Evolutionary conservation across 208 protist genomes (phyloP).

Genomic region (Kentomonas sorsogonicus): DNA sequence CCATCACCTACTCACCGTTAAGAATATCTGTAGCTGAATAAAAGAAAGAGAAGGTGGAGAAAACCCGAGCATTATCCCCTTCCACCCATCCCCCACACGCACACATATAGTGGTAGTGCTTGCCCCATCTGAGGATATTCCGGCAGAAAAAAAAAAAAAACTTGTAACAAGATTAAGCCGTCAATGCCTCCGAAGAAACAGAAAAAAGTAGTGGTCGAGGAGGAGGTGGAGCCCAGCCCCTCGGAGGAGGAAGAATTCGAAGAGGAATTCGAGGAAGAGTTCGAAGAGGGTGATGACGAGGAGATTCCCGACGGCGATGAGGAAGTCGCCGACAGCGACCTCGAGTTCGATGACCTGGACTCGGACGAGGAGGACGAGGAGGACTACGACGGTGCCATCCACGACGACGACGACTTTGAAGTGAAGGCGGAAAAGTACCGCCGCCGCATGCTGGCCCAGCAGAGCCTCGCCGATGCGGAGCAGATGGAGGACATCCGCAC

Average conservation of each 20-base stretch:
- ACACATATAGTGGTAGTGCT: too few species aligned
- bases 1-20: too few species aligned
- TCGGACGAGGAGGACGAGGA: conserved; percentile 37
- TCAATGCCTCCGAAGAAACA: conserved; percentile 14
- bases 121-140: too few species aligned
- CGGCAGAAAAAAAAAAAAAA: neutral
- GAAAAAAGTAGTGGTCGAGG: conserved; percentile 1
- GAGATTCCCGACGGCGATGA: neutral
- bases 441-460: conserved; percentile 52
- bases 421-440: conserved; percentile 73
- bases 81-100: too few species aligned
- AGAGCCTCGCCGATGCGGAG: conserved; percentile 61
- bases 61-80: too few species aligned
- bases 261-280: conserved; percentile 8
- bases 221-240: conserved; percentile 2
- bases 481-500: conserved; percentile 44
- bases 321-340: conserved; percentile 29
- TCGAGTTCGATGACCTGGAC: conserved; percentile 53
- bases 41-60: too few species aligned
- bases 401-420: conserved; percentile 81
- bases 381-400: conserved; percentile 38
- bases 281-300: neutral
- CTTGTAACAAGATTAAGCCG: neutral
- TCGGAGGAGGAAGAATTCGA: conserved; percentile 5
- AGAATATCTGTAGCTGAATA: too few species aligned